Base-by-base conservation (phyloP, 1,284 basidiomycete genomes). In the Fomitopsis palustris region DNA sequence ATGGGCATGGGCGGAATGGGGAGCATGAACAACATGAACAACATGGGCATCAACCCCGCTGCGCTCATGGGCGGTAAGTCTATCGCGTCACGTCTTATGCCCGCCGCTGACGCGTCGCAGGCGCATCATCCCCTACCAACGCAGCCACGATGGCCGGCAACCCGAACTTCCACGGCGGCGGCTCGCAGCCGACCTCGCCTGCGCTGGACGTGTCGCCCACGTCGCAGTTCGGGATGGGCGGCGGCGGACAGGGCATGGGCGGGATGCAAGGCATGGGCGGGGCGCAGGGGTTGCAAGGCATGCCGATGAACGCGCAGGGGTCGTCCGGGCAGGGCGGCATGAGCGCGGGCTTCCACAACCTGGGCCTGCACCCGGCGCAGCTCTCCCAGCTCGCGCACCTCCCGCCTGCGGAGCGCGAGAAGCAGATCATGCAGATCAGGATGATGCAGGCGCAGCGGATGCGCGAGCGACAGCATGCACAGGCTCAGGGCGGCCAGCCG, bases 61-160 rank as follows among this genome's bases (percentile, higher is more conserved):
- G 59, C 59, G 33, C 41, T 63, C 35, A 65, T 66, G 63, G 53
- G 47, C 19, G 63, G 67, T 66, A 56, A 61, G 65, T 61, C 31
- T 9, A 8, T 29, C 31, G 38, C 2, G 8, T 31, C 7, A 14
- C 43, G n/a, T 47, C 9, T 37, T 39, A 19, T 19, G 38, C 21
- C 51, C 27, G 33, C n/a, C 14, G 4, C 17, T 53, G 8, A 23
- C 37, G 19, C 27, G 10, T 9, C 23, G 25, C 49, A 57, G 56
- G 56, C 27, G 56, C 56, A 17, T 31, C 56, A 8, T 57, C 56
- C 21, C 56, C 56, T 6, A 56, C 55, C 42, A 45, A 56, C 43
- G 9, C 25, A 14, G 1, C 43, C 14, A 43, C 39, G 27, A 19
- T 55, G 54, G 12, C 54, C 39, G 23, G 41, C 9, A 41, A 55